Conservation (phyloP, 2,329 filamentous ascomycete species). For the Tolypocladium pustulatum region DNA sequence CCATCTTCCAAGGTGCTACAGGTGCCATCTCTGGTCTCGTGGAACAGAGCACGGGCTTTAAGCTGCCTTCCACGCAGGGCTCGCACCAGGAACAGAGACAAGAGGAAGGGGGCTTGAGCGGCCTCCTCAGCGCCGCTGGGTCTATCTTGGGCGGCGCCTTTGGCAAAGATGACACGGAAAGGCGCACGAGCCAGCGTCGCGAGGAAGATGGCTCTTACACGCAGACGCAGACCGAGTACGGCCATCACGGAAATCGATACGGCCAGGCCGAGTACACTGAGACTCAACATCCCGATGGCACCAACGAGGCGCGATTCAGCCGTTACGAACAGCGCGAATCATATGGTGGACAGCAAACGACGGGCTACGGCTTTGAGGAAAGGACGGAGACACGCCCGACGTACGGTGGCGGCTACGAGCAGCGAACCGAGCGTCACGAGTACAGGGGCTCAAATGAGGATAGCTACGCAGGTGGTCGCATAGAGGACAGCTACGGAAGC, state of each 20-base stretch:
- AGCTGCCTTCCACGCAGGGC: constrained; percentile 20
- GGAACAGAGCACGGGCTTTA: constrained; percentile 33
- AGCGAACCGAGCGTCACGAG: constrained; percentile 44
- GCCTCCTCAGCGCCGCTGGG: constrained; percentile 59
- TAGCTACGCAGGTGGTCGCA: constrained; percentile 9
- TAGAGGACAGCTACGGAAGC: constrained; percentile 11
- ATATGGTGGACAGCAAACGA: constrained; percentile 22
- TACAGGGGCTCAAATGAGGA: constrained; percentile 24
- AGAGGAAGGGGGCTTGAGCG: constrained; percentile 55
- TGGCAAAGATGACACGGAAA: constrained; percentile 42
- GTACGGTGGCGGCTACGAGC: constrained; percentile 45
- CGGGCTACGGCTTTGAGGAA: constrained; percentile 49
- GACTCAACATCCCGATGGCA: constrained; percentile 48
- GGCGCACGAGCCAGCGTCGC: constrained; percentile 40
- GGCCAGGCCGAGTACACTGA: constrained; percentile 50
- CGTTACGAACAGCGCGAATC: constrained; percentile 49
- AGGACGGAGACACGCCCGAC: constrained; percentile 40
- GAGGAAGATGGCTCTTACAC: constrained; percentile 51
- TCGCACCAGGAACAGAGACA: constrained; percentile 28
- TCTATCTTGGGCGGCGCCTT: constrained; percentile 56
- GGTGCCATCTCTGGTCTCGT: constrained; percentile 38
- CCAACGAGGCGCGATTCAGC: constrained; percentile 47
- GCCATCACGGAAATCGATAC: constrained; percentile 44
- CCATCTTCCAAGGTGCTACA: constrained; percentile 47
- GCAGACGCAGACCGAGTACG: constrained; percentile 51